Conservation (phyloP, 192 early-diverging fungal species). For the Linnemannia elongata region DNA sequence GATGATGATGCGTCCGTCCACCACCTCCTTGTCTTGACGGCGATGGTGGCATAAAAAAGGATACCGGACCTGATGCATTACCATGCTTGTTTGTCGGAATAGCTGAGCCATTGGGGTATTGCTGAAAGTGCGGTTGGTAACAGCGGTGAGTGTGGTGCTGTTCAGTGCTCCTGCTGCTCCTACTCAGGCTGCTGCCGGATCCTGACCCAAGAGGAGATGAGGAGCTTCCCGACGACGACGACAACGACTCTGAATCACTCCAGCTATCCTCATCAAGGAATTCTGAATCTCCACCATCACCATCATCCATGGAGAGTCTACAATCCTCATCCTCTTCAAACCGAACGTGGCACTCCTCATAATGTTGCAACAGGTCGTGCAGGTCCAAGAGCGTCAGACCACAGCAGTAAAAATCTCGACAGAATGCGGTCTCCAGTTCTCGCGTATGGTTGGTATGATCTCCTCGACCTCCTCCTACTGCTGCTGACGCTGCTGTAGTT, state of each 20-base stretch:
- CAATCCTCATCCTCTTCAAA: slow-evolving; percentile 87
- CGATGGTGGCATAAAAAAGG: neutral
- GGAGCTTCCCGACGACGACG: slow-evolving; percentile 13
- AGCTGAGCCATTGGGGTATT: neutral
- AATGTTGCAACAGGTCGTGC: slow-evolving; percentile 95
- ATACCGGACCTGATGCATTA: neutral
- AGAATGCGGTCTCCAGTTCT: slow-evolving; percentile 89
- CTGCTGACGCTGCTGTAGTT: neutral
- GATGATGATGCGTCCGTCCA: neutral
- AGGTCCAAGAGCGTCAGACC: slow-evolving; percentile 86
- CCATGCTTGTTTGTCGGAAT: neutral
- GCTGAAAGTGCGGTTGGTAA: neutral
- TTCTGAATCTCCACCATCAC: slow-evolving; percentile 20
- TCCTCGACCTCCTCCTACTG: neutral
- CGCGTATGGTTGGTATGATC: slow-evolving; percentile 62
- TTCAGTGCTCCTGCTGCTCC: slow-evolving; percentile 13
- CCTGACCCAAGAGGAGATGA: slow-evolving; percentile 1
- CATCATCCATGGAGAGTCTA: slow-evolving; percentile 57
- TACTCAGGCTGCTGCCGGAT: neutral
- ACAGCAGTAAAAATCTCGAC: slow-evolving; percentile 95
- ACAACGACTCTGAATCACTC: slow-evolving; percentile 42
- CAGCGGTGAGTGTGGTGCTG: neutral
- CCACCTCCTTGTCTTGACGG: neutral
- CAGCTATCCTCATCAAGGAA: slow-evolving; percentile 43
- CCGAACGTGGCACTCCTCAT: slow-evolving; percentile 93